phyloP scores from a whole-genome alignment of 129 eudicot species.

The Flaveria linearis region DNA sequence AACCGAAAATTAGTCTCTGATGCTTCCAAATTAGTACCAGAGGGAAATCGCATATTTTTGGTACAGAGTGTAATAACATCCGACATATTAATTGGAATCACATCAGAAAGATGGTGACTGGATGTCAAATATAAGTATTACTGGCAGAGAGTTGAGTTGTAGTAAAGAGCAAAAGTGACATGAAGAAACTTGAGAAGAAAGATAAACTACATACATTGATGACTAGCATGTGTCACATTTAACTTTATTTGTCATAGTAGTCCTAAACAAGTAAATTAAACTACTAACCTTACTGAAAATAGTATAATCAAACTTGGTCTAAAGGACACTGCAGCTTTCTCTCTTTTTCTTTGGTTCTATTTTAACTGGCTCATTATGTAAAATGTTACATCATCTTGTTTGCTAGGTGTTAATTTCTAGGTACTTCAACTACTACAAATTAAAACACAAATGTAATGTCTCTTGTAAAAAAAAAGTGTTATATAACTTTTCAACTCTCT shows the following conservation, averaged over 20 bases:
- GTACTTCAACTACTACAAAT: too few relatives aligned
- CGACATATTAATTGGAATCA: constrained; percentile 13
- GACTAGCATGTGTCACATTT: constrained; percentile 37
- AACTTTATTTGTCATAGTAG: constrained; percentile 25
- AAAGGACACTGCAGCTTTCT: constrained; percentile 1
- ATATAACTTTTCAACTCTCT: too few relatives aligned
- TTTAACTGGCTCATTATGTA: not conserved
- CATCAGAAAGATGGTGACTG: constrained; percentile 26
- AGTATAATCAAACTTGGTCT: constrained; percentile 6
- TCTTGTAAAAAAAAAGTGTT: too few relatives aligned
- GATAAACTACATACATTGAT: constrained; percentile 24
- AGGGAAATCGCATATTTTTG: not conserved
- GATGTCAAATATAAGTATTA: constrained; percentile 13
- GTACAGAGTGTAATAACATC: not conserved
- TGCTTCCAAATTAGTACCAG: too few relatives aligned
- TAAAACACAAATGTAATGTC: too few relatives aligned
- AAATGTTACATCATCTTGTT: too few relatives aligned
- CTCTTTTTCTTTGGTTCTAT: constrained; percentile 10
- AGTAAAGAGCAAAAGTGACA: constrained; percentile 27
- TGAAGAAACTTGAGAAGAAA: constrained; percentile 29
- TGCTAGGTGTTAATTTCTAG: too few relatives aligned
- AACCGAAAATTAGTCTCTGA: too few relatives aligned
- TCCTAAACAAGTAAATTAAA: constrained; percentile 31
- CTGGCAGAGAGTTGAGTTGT: constrained; percentile 17
- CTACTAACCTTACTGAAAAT: constrained; percentile 23